Evolutionary conservation across 306 rosid genomes (phyloP).

Genomic region (Casuarina cunninghamiana): DNA sequence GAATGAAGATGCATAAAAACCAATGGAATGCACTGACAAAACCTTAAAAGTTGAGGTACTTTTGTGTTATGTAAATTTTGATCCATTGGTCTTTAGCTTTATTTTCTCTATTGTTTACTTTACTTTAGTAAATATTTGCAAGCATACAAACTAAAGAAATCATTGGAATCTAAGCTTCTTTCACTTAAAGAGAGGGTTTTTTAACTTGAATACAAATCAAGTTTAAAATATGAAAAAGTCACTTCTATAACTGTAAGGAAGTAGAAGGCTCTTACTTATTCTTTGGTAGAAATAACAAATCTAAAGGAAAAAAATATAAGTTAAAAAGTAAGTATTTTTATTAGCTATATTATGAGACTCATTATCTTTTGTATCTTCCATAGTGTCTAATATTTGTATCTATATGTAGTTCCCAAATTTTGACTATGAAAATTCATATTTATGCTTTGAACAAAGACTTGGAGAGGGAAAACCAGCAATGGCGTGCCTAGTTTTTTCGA

Average conservation of each 20-base stretch:
- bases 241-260: constrained; percentile 76
- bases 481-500: constrained; percentile 39
- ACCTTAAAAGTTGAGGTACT: constrained; percentile 79
- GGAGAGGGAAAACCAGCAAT: constrained; percentile 71
- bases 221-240: constrained; percentile 67
- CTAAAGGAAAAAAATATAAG: constrained; percentile 65
- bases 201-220: constrained; percentile 72
- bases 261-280: constrained; percentile 74
- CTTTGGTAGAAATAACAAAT: constrained; percentile 58
- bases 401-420: constrained; percentile 60
- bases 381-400: constrained; percentile 18
- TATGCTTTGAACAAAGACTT: constrained; percentile 67
- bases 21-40: constrained; percentile 72
- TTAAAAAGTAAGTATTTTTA: constrained; percentile 53
- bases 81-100: constrained; percentile 1
- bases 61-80: constrained; percentile 7
- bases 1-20: constrained; percentile 85
- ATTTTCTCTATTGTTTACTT: constrained; percentile 9
- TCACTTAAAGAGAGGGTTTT: constrained; percentile 68
- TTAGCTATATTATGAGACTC: constrained; percentile 2
- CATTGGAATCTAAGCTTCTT: constrained; percentile 60
- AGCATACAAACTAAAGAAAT: constrained; percentile 70
- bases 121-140: constrained; percentile 29
- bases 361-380: neutral
- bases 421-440: constrained; percentile 68